Conservation (phyloP, 768 basidiomycete species). For the Atractiella rhizophila region DNA sequence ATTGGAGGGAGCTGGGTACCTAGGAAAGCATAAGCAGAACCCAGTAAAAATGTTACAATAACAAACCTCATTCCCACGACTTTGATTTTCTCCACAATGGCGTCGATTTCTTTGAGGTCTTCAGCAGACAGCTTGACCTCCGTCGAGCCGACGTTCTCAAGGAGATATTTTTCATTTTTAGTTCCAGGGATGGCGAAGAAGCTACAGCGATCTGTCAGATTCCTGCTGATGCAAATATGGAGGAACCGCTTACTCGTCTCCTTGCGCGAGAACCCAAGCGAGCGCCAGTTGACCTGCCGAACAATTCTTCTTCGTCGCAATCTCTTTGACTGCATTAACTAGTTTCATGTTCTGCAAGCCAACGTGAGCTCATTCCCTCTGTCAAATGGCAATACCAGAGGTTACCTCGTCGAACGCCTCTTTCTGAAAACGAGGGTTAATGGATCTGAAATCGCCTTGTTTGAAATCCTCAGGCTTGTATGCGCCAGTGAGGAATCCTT, state of each 20-base stretch:
- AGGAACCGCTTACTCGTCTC: no score
- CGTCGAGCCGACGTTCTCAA: neutral
- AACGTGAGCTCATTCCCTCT: no score
- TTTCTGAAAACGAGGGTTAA: slow-evolving; percentile 10
- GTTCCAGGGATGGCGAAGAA: neutral
- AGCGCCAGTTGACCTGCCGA: slow-evolving; percentile 17
- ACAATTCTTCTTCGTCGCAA: slow-evolving; percentile 17
- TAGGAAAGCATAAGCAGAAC: no score
- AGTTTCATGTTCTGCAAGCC: slow-evolving; percentile 17
- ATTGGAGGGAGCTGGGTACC: no score
- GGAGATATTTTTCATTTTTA: neutral
- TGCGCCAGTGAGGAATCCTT: neutral
- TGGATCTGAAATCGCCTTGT: neutral
- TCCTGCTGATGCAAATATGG: neutral
- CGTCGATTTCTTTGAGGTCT: neutral
- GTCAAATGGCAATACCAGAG: neutral
- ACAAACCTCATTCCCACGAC: neutral
- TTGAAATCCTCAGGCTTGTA: neutral
- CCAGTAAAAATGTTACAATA: no score
- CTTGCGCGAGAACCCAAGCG: slow-evolving; percentile 19
- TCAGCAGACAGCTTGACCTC: neutral
- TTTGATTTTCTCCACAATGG: neutral
- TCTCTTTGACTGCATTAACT: slow-evolving; percentile 16
- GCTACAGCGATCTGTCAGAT: neutral
- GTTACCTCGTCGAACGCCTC: slow-evolving; percentile 9